Evolutionary conservation across 768 basidiomycete species (phyloP), one percentile per base, ranked within the genome.

Genomic region (Amanita molliuscula): DNA sequence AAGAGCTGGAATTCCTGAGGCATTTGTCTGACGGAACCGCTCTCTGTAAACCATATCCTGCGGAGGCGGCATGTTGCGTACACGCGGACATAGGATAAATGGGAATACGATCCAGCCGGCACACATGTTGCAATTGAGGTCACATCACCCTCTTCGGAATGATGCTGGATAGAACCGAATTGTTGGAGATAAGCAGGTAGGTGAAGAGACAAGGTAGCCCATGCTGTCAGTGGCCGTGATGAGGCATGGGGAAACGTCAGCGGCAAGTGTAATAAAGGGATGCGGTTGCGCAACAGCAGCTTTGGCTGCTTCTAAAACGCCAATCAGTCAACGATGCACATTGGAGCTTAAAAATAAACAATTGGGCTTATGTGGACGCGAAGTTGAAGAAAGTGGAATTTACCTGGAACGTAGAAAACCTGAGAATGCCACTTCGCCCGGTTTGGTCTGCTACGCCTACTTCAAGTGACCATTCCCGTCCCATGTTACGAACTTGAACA

Each of bases 341-440:
- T 18, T 8, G 15, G 16, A 33, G 9, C n/a, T 20, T 11, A 23
- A 8, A 41, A 11, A 40, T 18, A 21, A 23, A 18, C 6, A 23
- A 18, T 11, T 21, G 21, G 9, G 10, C 21, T 41, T 16, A 41
- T 25, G 20, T 41, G 9, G 6, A 11, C 28, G 26, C 26, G n/a
- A 33, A 29, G 9, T 3, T 2, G 11, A 28, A 36, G 38, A 26
- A 55, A 44, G 44, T 47, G 49, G 42, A 45, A 59, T 58, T 59
- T 55, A 90, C 88, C 83, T 89, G 88, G 55, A 90, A 90, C 5
- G 88, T 89, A 20, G 86, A 86, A 55, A 81, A 75, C 29, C 87
- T 71, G 31, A 88, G 61, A 45, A 76, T 62, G 2, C 88, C 87
- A 54, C 68, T 68, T 51, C 75, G 70, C 11, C 80, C 78, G 10